Conservation (phyloP, 345 rosid genomes). For the Rhodomyrtus tomentosa region DNA sequence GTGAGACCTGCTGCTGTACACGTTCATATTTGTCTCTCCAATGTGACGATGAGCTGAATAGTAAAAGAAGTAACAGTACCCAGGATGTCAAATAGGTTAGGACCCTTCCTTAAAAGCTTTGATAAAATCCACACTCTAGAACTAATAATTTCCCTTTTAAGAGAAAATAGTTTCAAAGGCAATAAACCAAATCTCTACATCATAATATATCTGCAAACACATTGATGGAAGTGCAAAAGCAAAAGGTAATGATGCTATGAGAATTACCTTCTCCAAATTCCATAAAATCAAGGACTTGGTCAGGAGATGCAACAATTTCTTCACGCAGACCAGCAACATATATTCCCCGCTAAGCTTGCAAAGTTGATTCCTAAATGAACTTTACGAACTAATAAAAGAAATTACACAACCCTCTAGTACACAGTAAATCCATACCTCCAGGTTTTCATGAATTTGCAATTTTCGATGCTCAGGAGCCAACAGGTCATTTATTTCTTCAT, state of each 20-base stretch:
- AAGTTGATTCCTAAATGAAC: neutral
- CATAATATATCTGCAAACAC: neutral
- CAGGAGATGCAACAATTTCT: conserved; percentile 88
- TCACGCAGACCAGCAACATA: conserved; percentile 92
- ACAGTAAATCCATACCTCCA: conserved; percentile 39
- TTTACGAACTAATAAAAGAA: neutral
- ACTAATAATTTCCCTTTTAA: neutral
- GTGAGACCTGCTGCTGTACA: conserved; percentile 90
- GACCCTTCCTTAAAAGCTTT: neutral
- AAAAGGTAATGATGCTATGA: neutral
- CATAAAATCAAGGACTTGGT: conserved; percentile 87
- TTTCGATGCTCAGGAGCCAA: conserved; percentile 90
- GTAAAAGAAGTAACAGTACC: neutral
- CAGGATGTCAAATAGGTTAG: neutral
- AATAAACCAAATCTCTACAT: neutral
- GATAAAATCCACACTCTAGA: neutral
- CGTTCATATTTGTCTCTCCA: conserved; percentile 94
- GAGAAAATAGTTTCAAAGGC: neutral
- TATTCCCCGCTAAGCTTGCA: conserved; percentile 57
- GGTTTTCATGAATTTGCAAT: conserved; percentile 82
- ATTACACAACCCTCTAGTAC: neutral
- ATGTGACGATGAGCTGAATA: conserved; percentile 87
- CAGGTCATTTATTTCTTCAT: conserved; percentile 88
- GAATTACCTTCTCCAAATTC: conserved; percentile 76
- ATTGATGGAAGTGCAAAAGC: neutral